Evolutionary conservation across 331 rosid genomes (phyloP), one percentile per base, ranked within the genome.

Genomic region (Cydonia oblonga): DNA sequence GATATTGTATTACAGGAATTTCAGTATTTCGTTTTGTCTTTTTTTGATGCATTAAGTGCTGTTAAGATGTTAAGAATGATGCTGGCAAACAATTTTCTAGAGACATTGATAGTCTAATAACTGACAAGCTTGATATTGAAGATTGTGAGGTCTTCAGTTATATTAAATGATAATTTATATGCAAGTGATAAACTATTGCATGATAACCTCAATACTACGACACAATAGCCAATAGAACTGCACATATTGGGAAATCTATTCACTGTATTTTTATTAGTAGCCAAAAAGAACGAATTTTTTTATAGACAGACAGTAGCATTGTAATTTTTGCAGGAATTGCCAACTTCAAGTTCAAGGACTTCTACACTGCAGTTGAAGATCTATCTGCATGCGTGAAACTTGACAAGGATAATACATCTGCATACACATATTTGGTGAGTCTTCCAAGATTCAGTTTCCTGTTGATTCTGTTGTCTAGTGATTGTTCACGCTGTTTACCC

Each of bases 391-490:
- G 96, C 68, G 89, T 90, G 84, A 85, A 81, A 83, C 77, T 88
- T 73, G 98, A 90, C 70, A 79, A 82, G 81, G 88, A 86, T 76
- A 92, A 92, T 71, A 75, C 90, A 66, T 92, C 96, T 20, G 96
- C 98, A 22, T 82, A 82, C 78, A 87, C 98, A 53, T 92, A 88
- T 80, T 87, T 90, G 96, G 98, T 90, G 82, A 79, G 91, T 78
- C 46, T 76, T 64, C 26, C 26, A 42, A 54, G 73, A 67, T 86
- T 32, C 38, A 26, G 67, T 66, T 56, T 70, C 63, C 60, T 63
- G 33, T 66, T 75, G 46, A 65, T 35, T 72, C 46, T 30, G 75
- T 42, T 75, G 71, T 72, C 71, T 66, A 64, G 75, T 79, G 72
- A 28, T 44, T 35, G 30, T 64, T 76, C 66, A 32, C 71, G 40